A percentile compares a stretch with the other conserved stretches of the same genome.
Conservation (phyloP, 768 basidiomycete species). For the Tricholoma bakamatsutake region DNA sequence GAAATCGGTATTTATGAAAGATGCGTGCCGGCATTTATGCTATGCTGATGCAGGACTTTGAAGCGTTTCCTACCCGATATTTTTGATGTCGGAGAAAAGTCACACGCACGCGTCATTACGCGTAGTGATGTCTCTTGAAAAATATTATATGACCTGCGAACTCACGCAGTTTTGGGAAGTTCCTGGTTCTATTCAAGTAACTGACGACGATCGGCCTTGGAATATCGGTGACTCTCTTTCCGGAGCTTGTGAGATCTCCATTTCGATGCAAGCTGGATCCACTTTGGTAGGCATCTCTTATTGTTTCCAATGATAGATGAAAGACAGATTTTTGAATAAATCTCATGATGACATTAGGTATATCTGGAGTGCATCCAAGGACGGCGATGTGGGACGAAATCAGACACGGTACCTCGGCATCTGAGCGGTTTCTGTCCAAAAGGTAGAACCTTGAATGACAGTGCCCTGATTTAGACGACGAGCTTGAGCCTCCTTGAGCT, state of each 20-base stretch:
- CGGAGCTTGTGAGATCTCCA: not conserved
- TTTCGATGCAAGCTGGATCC: not conserved
- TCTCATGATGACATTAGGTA: too few relatives aligned
- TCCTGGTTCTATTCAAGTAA: not conserved
- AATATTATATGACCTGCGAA: not conserved
- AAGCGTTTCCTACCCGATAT: too few relatives aligned
- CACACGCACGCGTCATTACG: not conserved
- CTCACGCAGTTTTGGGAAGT: not conserved
- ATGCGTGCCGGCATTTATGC: too few relatives aligned
- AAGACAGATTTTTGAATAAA: too few relatives aligned
- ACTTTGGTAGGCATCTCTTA: not conserved
- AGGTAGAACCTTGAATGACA: conserved; percentile 4
- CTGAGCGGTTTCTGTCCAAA: conserved; percentile 37
- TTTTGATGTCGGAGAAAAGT: not conserved
- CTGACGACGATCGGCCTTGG: not conserved
- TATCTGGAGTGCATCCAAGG: too few relatives aligned
- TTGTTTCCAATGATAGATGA: not conserved
- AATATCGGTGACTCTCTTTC: not conserved
- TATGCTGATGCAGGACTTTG: too few relatives aligned
- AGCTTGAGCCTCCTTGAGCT: conserved; percentile 9
- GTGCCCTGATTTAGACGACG: conserved; percentile 5
- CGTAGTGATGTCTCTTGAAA: not conserved
- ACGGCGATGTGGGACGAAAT: conserved; percentile 5
- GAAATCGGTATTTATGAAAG: too few relatives aligned
- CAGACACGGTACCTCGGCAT: conserved; percentile 21